Evolutionary conservation across 352 stramenopile species (phyloP), one percentile per base, ranked within the genome.

Genomic region (Bremia lactucae): DNA sequence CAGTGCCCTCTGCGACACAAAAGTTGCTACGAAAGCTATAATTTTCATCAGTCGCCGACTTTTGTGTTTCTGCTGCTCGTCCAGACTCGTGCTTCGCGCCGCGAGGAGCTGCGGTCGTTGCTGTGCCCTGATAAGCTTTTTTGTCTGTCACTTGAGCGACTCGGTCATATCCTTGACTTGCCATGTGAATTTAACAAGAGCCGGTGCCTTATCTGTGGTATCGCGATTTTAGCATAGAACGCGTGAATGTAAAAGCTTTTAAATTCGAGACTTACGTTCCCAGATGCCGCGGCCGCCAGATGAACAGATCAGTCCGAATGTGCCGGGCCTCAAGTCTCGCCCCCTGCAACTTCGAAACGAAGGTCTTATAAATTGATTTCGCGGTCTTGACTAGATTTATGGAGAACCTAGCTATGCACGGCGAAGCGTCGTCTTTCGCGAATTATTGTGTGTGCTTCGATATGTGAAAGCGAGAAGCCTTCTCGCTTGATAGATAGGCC

Each of bases 1-100:
- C 44, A 7, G 51, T 48, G 33, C 35, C n/a, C n/a, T n/a, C 28
- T n/a, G 42, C 52, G 4, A 72, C 61, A 23, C 45, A 47, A 14
- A 72, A 37, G 39, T 75, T 69, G 41, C 65, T 64, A 9, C 72
- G 51, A 26, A 58, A 61, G 41, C 49, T 61, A 43, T 49, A 72
- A 22, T 66, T 68, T 31, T 70, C 65, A n/a, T 72, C 60, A 4
- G 48, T 24, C 6, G 36, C 21, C 34, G 39, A 18, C 10, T 28
- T 34, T 7, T 47, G 45, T 15, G 46, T 29, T 16, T n/a, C 6
- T 29, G 13, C 24, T 18, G 38, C 26, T 11, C n/a, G 10, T 1
- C 13, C 50, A 20, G 36, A 8, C 14, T 58, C 37, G 29, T 31
- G 42, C 21, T 62, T 52, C 14, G 34, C n/a, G 19, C 43, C 42